Evolutionary conservation across 345 rosid species (phyloP).

Genomic region (Murraya paniculata): DNA sequence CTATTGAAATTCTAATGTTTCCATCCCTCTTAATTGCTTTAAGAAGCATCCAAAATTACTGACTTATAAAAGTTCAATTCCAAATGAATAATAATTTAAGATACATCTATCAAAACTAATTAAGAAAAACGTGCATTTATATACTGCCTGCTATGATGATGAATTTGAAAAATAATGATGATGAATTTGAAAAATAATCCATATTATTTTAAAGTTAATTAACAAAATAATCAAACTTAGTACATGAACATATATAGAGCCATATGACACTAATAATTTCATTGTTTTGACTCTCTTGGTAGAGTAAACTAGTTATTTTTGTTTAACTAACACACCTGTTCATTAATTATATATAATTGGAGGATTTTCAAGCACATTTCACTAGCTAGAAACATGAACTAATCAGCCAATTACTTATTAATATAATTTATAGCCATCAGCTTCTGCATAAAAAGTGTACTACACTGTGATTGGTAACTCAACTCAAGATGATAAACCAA

Average conservation of each 20-base stretch:
- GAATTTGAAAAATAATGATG: not conserved
- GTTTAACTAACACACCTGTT: slow-evolving; percentile 10
- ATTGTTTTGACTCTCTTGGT: not conserved
- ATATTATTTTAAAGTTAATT: not conserved
- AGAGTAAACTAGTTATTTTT: not conserved
- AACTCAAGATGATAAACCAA: slow-evolving; percentile 7
- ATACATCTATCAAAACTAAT: too few species aligned
- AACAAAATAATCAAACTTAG: not conserved
- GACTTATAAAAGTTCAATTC: not conserved
- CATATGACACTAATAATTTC: not conserved
- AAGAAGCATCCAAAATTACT: not conserved
- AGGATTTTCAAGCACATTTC: not conserved
- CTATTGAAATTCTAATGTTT: not conserved
- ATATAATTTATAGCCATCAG: not conserved
- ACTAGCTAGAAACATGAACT: not conserved
- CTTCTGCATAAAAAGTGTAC: slow-evolving; percentile 1
- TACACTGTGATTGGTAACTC: slow-evolving; percentile 13
- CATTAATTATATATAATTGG: slow-evolving; percentile 1
- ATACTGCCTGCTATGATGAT: not conserved
- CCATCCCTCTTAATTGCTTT: not conserved
- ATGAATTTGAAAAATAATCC: not conserved
- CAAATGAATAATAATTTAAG: not conserved
- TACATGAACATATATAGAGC: too few species aligned
- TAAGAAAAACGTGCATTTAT: too few species aligned
- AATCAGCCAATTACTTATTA: not conserved